Base-by-base conservation (phyloP, 495 filamentous ascomycete genomes). In the Penicillium antarcticum region DNA sequence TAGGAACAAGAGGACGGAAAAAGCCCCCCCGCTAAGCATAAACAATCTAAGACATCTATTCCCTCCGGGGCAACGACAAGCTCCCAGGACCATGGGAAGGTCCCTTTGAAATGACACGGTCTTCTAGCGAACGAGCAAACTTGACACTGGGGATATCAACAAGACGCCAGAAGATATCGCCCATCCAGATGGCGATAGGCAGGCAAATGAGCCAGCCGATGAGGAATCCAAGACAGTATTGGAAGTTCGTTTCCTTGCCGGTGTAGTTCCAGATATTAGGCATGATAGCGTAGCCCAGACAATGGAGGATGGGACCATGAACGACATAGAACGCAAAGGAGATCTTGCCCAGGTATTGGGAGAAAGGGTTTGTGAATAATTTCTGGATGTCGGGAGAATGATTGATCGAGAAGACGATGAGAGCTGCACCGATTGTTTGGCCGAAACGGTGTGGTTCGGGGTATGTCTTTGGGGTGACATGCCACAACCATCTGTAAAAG, bases 281-380 rank as follows among this genome's bases (percentile, higher is more conserved):
- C 65, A 83, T 69, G 42, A 83, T 58, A 0, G 64, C 57, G 44
- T 73, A 75, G 31, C 78, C 76, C 43, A 80, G 67, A 0, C 74
- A 68, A 43, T 72, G 72, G 2, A 83, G 68, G 16, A 83, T 75
- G 2, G 80, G 80, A 5, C 81, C 82, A 52, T 87, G 84, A 13
- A 86, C 78, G 36, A 87, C 74, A 48, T 87, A 87, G 14, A 87
- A 78, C 10, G 80, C 73, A 56, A 75, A 87, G 0, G 81, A 85
- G 38, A 87, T 74, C 19, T 78, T 74, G 34, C 82, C 84, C 12
- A 82, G 73, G 56, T 87, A 87, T 57, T 84, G 83, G 17, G 81
- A 80, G 0, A 85, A 39, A 0, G 68, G 61, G 35, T 77, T 76
- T 38, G 73, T 76, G 64, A 87, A 83, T 33, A 85, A 56, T 26